Base-by-base conservation (phyloP, 345 rosid genomes). In the Euphorbia lathyris region DNA sequence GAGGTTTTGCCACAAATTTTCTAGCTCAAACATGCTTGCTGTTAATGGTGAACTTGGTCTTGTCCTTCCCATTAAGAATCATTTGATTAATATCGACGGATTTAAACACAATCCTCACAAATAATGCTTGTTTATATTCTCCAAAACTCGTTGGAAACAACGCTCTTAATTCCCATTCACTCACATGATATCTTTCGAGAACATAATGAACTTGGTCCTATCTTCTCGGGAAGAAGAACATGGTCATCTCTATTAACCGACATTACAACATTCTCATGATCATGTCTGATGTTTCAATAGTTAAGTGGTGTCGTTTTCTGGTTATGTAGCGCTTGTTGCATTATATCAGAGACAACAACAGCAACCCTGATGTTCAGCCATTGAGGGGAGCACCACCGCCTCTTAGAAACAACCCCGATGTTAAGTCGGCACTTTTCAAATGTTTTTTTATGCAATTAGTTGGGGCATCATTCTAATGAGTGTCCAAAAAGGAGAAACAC, bases 21-120 rank as follows among this genome's bases (percentile, higher is more conserved):
- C 93, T 66, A 20, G 79, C 89, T 89, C 93, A 88, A 0, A 85
- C 90, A 66, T 88, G 90, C 71, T 88, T 88, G 36, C 93, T 89
- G 9, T 88, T 88, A 74, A 88, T 86, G 68, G 59, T 72, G 65
- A 88, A 88, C 65, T 86, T 88, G 1, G 76, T 85, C 63, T 77
- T 83, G 51, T 60, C 67, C 19, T 5, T 16, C 1, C 84, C 80
- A 16, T 63, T 64, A 22, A 85, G 87, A 32, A 88, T 70, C 34
- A 7, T 3, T 0, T 76, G 70, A 52, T 86, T 74, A 19, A 67
- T 56, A 0, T 73, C 14, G 3, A 65, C 13, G 0, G 85, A 73
- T n/a, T 22, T 72, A 51, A 85, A 81, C 19, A 85, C 82, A 19
- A 86, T 69, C 1, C 77, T 63, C 23, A 90, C 90, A 65, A 73